These are phyloP conservation scores for Didymella pomorum DNA, from an alignment of 2,329 filamentous ascomycete species.

Conservation along the genomic window DNA sequence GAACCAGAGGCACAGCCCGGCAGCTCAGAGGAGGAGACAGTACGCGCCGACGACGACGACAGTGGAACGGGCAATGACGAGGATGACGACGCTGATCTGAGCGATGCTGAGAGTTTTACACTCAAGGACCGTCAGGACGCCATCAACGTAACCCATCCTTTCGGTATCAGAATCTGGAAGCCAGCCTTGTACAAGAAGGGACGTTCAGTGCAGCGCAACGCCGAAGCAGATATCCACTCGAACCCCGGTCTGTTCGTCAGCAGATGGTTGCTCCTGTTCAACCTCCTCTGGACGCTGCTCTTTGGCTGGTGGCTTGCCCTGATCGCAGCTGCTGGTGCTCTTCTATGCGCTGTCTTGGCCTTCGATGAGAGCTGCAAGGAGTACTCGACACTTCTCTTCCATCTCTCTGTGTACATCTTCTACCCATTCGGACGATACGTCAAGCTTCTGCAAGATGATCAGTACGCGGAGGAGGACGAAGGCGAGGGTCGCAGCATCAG, in stretches of 20 bases:
- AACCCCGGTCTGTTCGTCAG: conserved; percentile 87
- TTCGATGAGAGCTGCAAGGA: conserved; percentile 80
- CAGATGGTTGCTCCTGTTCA: conserved; percentile 85
- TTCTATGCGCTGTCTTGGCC: conserved; percentile 80
- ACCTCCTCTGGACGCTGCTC: conserved; percentile 85
- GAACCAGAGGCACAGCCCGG: conserved; percentile 36
- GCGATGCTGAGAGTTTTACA: conserved; percentile 97
- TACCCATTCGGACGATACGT: conserved; percentile 98
- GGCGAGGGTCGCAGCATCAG: conserved; percentile 96
- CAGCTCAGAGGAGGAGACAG: conserved; percentile 50
- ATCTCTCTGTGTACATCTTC: conserved; percentile 84
- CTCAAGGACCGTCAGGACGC: conserved; percentile 95
- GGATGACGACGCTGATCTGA: conserved; percentile 71
- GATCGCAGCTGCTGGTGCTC: conserved; percentile 75
- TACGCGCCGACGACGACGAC: conserved; percentile 49
- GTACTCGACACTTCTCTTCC: conserved; percentile 86
- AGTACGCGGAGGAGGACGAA: conserved; percentile 91
- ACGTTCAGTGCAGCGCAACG: conserved; percentile 93
- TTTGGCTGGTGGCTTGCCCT: conserved; percentile 97
- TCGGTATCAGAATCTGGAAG: conserved; percentile 99
- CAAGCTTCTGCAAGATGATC: conserved; percentile 89
- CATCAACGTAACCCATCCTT: conserved; percentile 98
- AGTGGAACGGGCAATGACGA: conserved; percentile 63
- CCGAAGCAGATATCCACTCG: conserved; percentile 96
- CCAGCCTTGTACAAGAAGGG: conserved; percentile 98